Base-by-base conservation (phyloP, 805 yeast genomes). In the Saturnispora hagleri region DNA sequence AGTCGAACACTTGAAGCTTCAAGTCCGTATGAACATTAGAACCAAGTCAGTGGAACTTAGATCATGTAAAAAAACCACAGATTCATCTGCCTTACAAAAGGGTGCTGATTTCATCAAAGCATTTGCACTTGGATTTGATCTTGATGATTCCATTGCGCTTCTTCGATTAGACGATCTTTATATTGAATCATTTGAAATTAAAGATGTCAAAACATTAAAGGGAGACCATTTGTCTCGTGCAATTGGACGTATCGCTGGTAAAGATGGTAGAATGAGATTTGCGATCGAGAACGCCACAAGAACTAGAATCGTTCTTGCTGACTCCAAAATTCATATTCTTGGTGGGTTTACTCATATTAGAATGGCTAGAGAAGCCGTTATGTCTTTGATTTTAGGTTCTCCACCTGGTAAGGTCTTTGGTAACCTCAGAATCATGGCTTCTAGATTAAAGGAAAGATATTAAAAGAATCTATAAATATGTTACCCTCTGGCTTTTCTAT, bases 321-420 rank as follows among this genome's bases (percentile, higher is more conserved):
- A 93, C 69, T 81, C 95, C 45, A 93, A 91, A 68, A 90, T 93
- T 62, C 99, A 93, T 69, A 93, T 93, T 56, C 74, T 93, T 50
- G 99, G 99, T 47, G 99, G 99, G 0, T 93, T 88, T 72, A 84
- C 95, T 18, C 97, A 93, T 69, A 93, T 93, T 61, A 81, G 95
- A 73, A 90, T 93, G 84, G 99, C 99, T n/a, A 81, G 98, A 72
- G 96, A 89, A 71, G 84, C 98, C 15, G 96, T 93, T 33, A 97
- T 93, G 54, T 81, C 91, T 57, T 77, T 93, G 65, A 93, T 93
- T 71, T 78, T 93, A 62, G 99, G 99, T 73, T 84, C 95, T 55
- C 99, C 98, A 41, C 99, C 99, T 40, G 97, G 98, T 58, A 93
- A 93, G 70, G 96, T 93, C 53, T 93, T 93, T 66, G 98, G 98